Evolutionary conservation across 768 basidiomycete species (phyloP).

Genomic region (Austroboletus eburneus): DNA sequence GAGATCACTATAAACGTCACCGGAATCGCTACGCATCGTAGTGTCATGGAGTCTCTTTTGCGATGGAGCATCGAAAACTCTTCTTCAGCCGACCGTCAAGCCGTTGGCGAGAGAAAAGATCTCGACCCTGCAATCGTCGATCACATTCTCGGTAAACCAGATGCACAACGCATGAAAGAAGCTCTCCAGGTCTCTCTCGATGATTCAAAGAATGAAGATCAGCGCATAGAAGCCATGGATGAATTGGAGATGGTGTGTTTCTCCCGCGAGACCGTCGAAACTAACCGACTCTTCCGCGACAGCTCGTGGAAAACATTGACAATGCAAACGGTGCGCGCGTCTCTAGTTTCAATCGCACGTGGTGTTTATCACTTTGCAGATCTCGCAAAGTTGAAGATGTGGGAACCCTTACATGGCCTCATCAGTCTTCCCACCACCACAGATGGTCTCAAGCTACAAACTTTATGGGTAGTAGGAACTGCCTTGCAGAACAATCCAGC

Average conservation of each 20-base stretch:
- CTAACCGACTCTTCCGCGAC: constrained; percentile 4
- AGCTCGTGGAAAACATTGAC: constrained; percentile 87
- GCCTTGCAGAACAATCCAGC: constrained; percentile 87
- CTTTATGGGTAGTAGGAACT: constrained; percentile 85
- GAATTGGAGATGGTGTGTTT: constrained; percentile 78
- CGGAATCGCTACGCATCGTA: too few relatives aligned
- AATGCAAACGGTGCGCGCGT: constrained; percentile 75
- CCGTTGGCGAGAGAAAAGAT: constrained; percentile 40
- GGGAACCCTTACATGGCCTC: constrained; percentile 71
- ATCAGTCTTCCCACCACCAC: constrained; percentile 51
- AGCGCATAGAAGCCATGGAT: constrained; percentile 68
- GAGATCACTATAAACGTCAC: background rate
- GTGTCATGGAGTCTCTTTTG: constrained; percentile 73
- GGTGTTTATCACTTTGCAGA: constrained; percentile 40
- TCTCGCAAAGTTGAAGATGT: constrained; percentile 69
- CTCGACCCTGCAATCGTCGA: constrained; percentile 85
- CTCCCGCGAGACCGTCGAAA: background rate
- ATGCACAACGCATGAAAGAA: constrained; percentile 81
- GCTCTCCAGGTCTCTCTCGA: constrained; percentile 64
- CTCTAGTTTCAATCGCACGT: background rate
- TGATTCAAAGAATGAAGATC: constrained; percentile 46
- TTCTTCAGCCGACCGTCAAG: constrained; percentile 27
- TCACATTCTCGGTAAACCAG: constrained; percentile 78
- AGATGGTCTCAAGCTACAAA: constrained; percentile 59
- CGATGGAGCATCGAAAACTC: constrained; percentile 83